Evolutionary conservation across 148 eudicot genomes (phyloP), one percentile per base, ranked within the genome.

Genomic region (Rhododendron williamsianum): DNA sequence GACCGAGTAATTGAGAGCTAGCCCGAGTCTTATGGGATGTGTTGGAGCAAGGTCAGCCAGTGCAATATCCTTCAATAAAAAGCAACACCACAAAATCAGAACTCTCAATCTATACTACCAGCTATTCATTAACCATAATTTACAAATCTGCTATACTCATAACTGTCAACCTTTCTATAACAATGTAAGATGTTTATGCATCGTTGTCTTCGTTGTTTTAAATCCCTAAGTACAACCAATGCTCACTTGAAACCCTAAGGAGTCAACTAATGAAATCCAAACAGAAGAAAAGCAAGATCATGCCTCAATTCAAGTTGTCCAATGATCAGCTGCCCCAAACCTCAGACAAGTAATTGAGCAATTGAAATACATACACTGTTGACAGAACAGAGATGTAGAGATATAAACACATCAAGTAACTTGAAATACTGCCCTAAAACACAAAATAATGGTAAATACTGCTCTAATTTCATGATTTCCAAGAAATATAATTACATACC

Each of bases 1-100:
- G 63, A 92, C 93, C 11, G 93, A 89, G 87, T 85, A 90, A 83
- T 92, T 92, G 82, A 92, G 87, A 19, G 93, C 91, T 33, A 92
- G 85, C 80, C 92, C 93, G 79, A 92, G 87, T 74, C 93, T 87
- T 43, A 89, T 89, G 21, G 93, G 93, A 88, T 92, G 92, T 49
- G 92, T 92, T 9, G 93, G 90, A 80, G 92, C 87, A 87, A 90
- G 88, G 82, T 90, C 92, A 82, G 89, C 89, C 69, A 87, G 88
- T 18, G 93, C 93, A 83, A 90, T 89, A 81, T 90, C 91, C 93
- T 92, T 46, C 87, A 89, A 80, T 12, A 84, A 58, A 12, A 84
- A 72, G 67, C 41, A 23, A 27, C 27, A 78, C 0, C 76, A 76
- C 54, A 63, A 78, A 58, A 9, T 46, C 4, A 69, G 63, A 80